Conservation (phyloP, 129 eudicot species). For the Scalesia atractyloides region DNA sequence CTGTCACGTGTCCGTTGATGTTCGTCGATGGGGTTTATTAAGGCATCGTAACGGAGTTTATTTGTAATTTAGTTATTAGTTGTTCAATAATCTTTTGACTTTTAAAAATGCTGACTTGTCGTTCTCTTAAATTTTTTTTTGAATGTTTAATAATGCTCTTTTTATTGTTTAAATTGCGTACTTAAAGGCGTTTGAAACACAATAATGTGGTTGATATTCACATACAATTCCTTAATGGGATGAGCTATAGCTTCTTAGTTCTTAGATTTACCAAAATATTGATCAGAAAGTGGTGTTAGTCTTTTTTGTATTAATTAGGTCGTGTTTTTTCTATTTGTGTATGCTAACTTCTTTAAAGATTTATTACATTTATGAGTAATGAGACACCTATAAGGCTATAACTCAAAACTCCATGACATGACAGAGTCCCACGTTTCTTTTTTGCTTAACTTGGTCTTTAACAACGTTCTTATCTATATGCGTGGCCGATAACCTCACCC, state of each 20-base stretch:
- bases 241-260: slow-evolving; percentile 16
- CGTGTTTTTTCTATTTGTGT: not conserved
- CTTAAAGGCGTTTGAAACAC: not conserved
- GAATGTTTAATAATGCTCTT: not conserved
- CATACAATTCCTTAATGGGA: not conserved
- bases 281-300: not conserved
- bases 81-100: not conserved
- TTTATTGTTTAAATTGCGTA: not conserved
- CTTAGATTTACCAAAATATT: not conserved
- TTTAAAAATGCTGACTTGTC: not conserved
- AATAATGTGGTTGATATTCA: not conserved
- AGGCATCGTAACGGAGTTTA: not conserved
- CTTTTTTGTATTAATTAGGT: not conserved
- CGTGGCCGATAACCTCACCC: not conserved
- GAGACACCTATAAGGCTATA: not conserved
- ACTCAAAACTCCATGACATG: not conserved
- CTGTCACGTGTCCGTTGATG: not conserved
- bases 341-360: not conserved
- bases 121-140: not conserved
- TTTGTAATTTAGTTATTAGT: not conserved
- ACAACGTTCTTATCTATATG: not conserved
- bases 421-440: not conserved
- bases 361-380: not conserved
- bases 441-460: not conserved
- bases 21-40: not conserved